Base-by-base conservation (phyloP, 2,329 filamentous ascomycete genomes). In the Hypoxylon sp. region DNA sequence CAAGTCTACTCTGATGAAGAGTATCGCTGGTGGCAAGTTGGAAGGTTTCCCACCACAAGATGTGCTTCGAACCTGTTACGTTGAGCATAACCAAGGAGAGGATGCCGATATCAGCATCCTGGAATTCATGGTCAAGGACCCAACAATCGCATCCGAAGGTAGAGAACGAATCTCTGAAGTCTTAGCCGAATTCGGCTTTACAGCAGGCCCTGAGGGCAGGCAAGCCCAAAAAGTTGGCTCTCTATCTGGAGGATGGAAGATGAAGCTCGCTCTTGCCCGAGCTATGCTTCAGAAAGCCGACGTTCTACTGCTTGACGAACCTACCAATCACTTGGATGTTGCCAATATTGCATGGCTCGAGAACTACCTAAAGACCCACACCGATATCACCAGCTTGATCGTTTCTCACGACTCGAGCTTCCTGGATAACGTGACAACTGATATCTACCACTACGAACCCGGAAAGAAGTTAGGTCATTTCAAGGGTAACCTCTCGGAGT, bases 1-100 rank as follows among this genome's bases (percentile, higher is more conserved):
- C 78, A 99, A 99, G 84, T 98, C 96, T n/a, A 99, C 96, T 1
- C 88, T 99, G 65, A 98, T 99, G 96, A 93, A 94, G 79, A 94
- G 92, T 80, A 99, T 99, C 76, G 93, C 96, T 55, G 92, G 92
- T 66, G 95, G 94, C 78, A 99, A 99, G 86, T 88, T 99, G 3
- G 96, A 99, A 81, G 96, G 96, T 8, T 99, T 99, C 84, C 96
- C 96, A 39, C 86, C 94, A 14, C 94, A 96, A 79, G 94, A 98
- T 72, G 91, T 94, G 66, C 90, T 99, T 76, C 92, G 93, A 75
- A 98, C 95, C 10, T 98, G 95, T 83, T 99, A 98, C 78, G 96
- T 99, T 47, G 96, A 99, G 85, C 96, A 99, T 85, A 98, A 98
- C 84, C 95, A 99, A 83, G 96, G 96, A 62, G 96, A 98, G 81